These are phyloP conservation scores for Lepidium campestre DNA, from an alignment of 441 rosid genomes.

Conservation along the genomic window DNA sequence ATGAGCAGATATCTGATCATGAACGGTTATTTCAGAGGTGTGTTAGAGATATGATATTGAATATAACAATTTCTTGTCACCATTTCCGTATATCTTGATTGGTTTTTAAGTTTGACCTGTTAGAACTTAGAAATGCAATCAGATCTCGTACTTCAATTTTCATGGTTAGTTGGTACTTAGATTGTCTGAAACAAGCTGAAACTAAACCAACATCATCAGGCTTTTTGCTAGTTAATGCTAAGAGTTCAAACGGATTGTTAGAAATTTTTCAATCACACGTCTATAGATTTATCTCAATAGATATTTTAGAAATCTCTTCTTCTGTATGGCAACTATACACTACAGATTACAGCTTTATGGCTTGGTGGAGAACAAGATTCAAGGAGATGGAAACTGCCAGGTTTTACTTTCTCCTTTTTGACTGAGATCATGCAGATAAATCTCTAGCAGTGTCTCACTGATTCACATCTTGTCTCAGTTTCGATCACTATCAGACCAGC, in stretches of 20 bases:
- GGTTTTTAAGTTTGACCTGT: not conserved
- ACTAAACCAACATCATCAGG: too few relatives aligned
- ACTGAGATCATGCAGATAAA: not conserved
- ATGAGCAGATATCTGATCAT: constrained; percentile 78
- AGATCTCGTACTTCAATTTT: not conserved
- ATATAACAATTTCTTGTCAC: not conserved
- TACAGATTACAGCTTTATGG: constrained; percentile 62
- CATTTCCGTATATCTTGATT: not conserved
- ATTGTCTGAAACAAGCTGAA: not conserved
- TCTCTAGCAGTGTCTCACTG: constrained; percentile 15
- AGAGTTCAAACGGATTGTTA: not conserved
- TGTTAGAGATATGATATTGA: not conserved
- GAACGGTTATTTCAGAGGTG: constrained; percentile 85
- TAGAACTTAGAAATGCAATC: not conserved
- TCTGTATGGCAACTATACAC: not conserved
- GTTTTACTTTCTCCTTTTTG: constrained; percentile 26
- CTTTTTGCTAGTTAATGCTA: not conserved
- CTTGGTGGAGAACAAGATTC: constrained; percentile 71
- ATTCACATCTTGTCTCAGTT: constrained; percentile 48
- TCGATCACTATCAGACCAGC: constrained; percentile 87
- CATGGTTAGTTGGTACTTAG: not conserved
- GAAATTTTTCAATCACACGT: not conserved
- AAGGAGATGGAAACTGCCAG: constrained; percentile 99
- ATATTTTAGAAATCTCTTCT: not conserved
- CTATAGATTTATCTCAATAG: not conserved